A percentile compares a stretch with the other conserved stretches of the same genome.
Evolutionary conservation across 2,329 filamentous ascomycete genomes (phyloP).

Genomic region (Cytospora leucostoma): DNA sequence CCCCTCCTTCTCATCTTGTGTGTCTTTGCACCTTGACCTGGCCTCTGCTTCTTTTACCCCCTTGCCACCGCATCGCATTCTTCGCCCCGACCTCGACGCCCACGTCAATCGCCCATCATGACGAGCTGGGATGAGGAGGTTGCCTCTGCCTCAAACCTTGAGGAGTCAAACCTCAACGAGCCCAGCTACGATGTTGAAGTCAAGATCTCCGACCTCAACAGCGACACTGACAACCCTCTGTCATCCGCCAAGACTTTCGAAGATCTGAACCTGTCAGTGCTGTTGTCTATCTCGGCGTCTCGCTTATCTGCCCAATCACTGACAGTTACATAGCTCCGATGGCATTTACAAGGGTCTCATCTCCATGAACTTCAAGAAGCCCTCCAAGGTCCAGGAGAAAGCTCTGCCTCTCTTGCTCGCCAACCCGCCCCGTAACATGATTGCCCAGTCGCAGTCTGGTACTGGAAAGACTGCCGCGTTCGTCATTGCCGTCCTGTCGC

Average conservation of each 20-base stretch:
- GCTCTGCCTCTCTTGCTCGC: conserved; percentile 86
- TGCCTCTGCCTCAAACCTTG: conserved; percentile 51
- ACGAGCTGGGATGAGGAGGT: conserved; percentile 30
- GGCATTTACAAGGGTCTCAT: conserved; percentile 76
- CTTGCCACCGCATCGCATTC: conserved; percentile 23
- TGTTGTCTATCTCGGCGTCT: conserved; percentile 13
- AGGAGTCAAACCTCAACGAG: conserved; percentile 48
- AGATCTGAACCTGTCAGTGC: conserved; percentile 77
- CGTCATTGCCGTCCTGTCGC: conserved; percentile 85
- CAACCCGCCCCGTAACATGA: conserved; percentile 89
- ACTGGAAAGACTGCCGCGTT: conserved; percentile 98
- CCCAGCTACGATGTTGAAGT: conserved; percentile 87
- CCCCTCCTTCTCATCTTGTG: neutral
- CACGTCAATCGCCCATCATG: conserved; percentile 6
- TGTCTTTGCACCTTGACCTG: neutral
- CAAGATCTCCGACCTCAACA: conserved; percentile 85
- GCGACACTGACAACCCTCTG: conserved; percentile 82
- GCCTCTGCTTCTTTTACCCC: neutral
- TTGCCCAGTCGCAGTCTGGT: conserved; percentile 98
- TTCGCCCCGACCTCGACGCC: conserved; percentile 13
- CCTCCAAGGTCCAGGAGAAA: conserved; percentile 96
- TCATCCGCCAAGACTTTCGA: conserved; percentile 83
- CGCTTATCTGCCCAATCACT: conserved; percentile 25
- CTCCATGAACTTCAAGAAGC: conserved; percentile 85
- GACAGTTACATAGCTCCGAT: conserved; percentile 43